phyloP scores from a whole-genome alignment of 495 filamentous ascomycete species.

The Talaromyces adpressus region DNA sequence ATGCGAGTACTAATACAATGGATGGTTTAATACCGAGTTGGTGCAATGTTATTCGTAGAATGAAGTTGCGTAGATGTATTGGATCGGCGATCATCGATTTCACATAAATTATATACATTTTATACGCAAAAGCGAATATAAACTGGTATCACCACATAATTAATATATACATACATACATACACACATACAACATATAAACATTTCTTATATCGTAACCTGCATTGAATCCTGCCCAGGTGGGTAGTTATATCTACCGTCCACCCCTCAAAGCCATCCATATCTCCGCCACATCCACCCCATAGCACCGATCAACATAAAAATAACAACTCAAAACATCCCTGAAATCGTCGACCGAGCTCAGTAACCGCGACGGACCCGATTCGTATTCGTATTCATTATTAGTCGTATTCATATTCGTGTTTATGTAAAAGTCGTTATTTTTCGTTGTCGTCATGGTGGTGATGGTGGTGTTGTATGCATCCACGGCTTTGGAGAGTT shows the following conservation, averaged over 20 bases:
- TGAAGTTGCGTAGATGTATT: too few relatives aligned
- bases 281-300: conserved; percentile 24
- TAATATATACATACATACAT: background rate
- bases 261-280: conserved; percentile 18
- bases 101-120: background rate
- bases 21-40: background rate
- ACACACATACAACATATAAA: background rate
- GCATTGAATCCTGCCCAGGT: too few relatives aligned
- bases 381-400: background rate
- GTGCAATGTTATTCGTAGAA: too few relatives aligned
- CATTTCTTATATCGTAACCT: background rate
- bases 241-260: too few relatives aligned
- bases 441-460: background rate
- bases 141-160: background rate
- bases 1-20: background rate
- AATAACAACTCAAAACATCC: conserved; percentile 28
- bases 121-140: background rate
- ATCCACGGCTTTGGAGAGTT: conserved; percentile 23
- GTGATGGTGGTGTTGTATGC: background rate
- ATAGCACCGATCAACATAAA: conserved; percentile 36
- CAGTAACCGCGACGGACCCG: background rate
- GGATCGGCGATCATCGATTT: too few relatives aligned
- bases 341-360: conserved; percentile 22
- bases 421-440: background rate
- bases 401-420: background rate